Conservation (phyloP, 2,329 filamentous ascomycete genomes). For the Aphanocladium album region DNA sequence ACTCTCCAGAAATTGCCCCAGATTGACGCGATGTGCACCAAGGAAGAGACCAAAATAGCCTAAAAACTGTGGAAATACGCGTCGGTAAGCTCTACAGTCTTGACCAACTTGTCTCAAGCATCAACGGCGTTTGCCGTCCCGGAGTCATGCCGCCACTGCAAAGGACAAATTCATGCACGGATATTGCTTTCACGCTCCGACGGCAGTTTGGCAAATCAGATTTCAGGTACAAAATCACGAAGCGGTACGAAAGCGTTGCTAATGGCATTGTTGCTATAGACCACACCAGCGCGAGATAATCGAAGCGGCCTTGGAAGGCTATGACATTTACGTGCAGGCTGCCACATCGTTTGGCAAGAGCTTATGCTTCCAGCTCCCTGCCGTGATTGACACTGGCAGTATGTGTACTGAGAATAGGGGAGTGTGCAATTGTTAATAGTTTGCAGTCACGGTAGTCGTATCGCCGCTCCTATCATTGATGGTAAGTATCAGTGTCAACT, state of each 20-base stretch:
- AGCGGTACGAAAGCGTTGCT: too few relatives aligned
- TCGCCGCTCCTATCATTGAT: conserved; percentile 87
- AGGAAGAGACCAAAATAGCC: not conserved
- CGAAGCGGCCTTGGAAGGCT: conserved; percentile 68
- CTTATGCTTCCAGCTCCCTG: conserved; percentile 86
- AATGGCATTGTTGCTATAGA: too few relatives aligned
- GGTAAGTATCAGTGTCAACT: conserved; percentile 42
- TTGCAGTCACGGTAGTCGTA: conserved; percentile 77
- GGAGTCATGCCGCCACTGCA: conserved; percentile 36
- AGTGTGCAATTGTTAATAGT: not conserved
- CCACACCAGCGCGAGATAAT: conserved; percentile 87
- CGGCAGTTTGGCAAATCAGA: conserved; percentile 66
- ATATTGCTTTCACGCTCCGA: conserved; percentile 70
- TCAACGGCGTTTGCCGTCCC: not conserved
- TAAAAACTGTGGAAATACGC: not conserved
- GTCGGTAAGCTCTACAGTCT: not conserved
- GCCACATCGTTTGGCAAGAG: conserved; percentile 90
- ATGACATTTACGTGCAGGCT: conserved; percentile 92
- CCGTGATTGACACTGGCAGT: conserved; percentile 83
- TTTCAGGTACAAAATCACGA: conserved; percentile 59
- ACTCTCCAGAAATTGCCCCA: not conserved
- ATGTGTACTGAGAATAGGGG: conserved; percentile 29
- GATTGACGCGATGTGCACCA: not conserved
- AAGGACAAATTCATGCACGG: conserved; percentile 47
- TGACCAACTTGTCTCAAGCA: not conserved